Base-by-base conservation (phyloP, 2,329 filamentous ascomycete species). In the Trichoderma sp. region DNA sequence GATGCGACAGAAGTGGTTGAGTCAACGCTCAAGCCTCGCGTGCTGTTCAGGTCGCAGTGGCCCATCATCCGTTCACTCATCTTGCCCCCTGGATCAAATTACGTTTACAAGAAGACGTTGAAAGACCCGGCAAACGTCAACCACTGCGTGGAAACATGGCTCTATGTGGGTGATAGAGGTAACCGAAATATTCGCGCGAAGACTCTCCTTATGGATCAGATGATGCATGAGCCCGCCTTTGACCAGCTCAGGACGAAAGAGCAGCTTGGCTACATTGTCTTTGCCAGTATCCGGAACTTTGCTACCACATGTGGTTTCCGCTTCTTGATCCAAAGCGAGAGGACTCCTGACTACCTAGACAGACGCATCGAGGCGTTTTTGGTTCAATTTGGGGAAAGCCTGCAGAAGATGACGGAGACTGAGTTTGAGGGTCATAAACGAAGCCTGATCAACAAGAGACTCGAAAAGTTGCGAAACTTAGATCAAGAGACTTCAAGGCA, bases 191-290 rank as follows among this genome's bases (percentile, higher is more conserved):
- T 92, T 14, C 88, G 93, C 21, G 92, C 94, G 16, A 94, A 92
- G 79, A 86, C 92, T 0, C 84, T 96, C 53, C 85, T 99, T 6
- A 86, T 97, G 53, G 91, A 93, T 31, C 96, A 98, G 80, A 92
- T 99, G 82, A 90, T 93, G 0, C 92, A 97, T 68, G 96, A 99
- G 81, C 94, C 94, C 4, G 92, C 92, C 10, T 99, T 98, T 77
- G 93, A 99, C 80, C 94, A 97, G 79, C 86, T 99, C 8, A 89
- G 96, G 61, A 98, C 96, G 55, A 97, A 98, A 80, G 95, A 99
- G 79, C 95, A 99, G 81, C 90, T 99, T 7, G 96, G 96, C 14
- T 99, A 99, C 75, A 92, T 99, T 65, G 95, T 99, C 0, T 97
- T 95, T 80, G 95, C 92, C 60, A 92, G 93, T 33, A 85, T 89